These are phyloP conservation scores for Colletotrichum ledebouriae DNA, from an alignment of 2,329 filamentous ascomycete species.

Conservation along the genomic window DNA sequence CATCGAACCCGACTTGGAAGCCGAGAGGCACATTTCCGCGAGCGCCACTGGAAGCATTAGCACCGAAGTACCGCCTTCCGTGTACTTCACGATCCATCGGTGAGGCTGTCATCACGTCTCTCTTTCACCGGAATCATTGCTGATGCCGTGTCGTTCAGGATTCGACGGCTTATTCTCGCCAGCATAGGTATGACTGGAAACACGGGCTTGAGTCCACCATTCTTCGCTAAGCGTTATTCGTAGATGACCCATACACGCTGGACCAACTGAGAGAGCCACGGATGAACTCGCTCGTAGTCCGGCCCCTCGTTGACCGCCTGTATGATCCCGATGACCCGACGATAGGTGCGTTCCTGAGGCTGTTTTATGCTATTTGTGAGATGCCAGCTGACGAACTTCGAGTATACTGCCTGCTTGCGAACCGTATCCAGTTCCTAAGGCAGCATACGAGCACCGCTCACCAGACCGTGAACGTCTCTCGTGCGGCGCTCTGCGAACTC, in stretches of 20 bases:
- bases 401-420: slow-evolving; percentile 81
- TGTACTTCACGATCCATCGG: slow-evolving; percentile 39
- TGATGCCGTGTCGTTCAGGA: slow-evolving; percentile 6
- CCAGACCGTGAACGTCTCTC: slow-evolving; percentile 77
- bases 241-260: slow-evolving; percentile 60
- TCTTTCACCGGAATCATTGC: neutral
- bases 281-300: slow-evolving; percentile 76
- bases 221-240: too few relatives aligned
- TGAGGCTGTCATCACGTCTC: neutral
- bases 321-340: slow-evolving; percentile 76
- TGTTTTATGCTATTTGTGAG: too few relatives aligned
- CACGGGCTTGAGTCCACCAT: neutral
- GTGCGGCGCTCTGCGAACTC: slow-evolving; percentile 77
- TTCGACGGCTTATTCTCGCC: slow-evolving; percentile 33
- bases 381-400: neutral
- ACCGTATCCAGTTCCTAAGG: slow-evolving; percentile 76
- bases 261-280: slow-evolving; percentile 77
- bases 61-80: slow-evolving; percentile 25
- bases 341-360: slow-evolving; percentile 58
- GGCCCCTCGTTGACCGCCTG: slow-evolving; percentile 75
- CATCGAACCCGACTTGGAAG: slow-evolving; percentile 28
- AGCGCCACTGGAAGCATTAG: slow-evolving; percentile 33
- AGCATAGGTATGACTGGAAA: slow-evolving; percentile 23
- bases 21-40: slow-evolving; percentile 25
- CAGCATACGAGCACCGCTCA: slow-evolving; percentile 76